Evolutionary conservation across 805 yeast species (phyloP), one percentile per base, ranked within the genome.

Genomic region (Nakazawaea peltata): DNA sequence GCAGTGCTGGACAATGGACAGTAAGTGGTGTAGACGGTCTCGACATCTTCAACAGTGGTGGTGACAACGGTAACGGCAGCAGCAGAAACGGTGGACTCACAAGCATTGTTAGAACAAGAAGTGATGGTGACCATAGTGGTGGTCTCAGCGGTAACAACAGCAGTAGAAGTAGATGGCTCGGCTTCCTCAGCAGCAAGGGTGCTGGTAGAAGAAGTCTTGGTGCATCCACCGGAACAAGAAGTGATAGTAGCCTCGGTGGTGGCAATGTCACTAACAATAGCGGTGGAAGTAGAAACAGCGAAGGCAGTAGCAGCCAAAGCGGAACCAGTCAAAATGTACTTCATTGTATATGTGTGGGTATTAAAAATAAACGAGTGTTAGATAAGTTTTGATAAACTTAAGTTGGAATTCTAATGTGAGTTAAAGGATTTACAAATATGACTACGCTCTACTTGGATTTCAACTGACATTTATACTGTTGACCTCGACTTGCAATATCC

Each of bases 11-110:
- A 24, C 19, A 42, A 32, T 36, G 63, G 63, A 44, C 63, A 57
- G 52, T 52, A 57, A 18, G 70, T 63, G 39, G 71, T 60, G 51
- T 54, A 51, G 26, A 57, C 53, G 17, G 67, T 61, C 32, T 43
- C 52, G 16, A 48, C 48, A 19, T 61, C 69, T 36, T 53, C 44
- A 19, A 54, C 51, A 26, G 61, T 53, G 26, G 56, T 43, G 28
- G 67, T 61, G 34, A 49, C 33, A 19, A 46, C 34, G 16, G 56
- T 32, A 17, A 46, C 46, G 21, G 48, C 52, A 18, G 54, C 49
- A 12, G 56, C 45, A 10, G 42, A 29, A 23, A 47, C 41, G 10
- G 45, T 19, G 12, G 33, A 25, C 19, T 41, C 18, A 40, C 57
- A 52, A 9, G 26, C 41, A 28, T 46, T 28, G 22, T 39, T 34